Evolutionary conservation across 441 rosid species (phyloP).

Genomic region (Geranium incanum): DNA sequence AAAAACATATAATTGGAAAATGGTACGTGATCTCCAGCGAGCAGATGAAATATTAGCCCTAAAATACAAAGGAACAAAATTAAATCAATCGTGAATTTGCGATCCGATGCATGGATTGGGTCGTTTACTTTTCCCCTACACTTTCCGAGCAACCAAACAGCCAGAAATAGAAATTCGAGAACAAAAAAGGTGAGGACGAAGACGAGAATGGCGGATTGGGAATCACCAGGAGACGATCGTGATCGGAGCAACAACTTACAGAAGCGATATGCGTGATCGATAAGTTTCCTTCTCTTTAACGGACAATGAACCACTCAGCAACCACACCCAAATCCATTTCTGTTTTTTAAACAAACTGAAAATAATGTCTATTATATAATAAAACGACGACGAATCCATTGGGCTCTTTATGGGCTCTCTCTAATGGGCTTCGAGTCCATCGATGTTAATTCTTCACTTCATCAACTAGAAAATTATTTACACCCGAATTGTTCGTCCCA

Average conservation of each 20-base stretch:
- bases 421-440: neutral
- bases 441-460: too few relatives aligned
- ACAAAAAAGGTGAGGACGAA: neutral
- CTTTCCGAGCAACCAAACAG: neutral
- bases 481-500: too few relatives aligned
- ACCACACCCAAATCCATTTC: neutral
- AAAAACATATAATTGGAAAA: neutral
- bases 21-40: neutral
- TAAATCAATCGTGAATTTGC: neutral
- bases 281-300: neutral
- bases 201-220: neutral
- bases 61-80: neutral
- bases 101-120: neutral
- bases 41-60: neutral
- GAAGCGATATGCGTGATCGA: conserved; percentile 6
- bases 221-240: conserved; percentile 1
- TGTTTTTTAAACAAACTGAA: neutral
- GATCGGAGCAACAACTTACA: neutral
- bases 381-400: conserved; percentile 1
- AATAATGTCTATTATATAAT: neutral
- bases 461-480: too few relatives aligned
- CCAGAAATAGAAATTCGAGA: neutral
- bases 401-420: neutral
- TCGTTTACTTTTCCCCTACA: neutral
- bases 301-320: neutral